Base-by-base conservation (phyloP, 768 basidiomycete species). In the Mycena leptocephala region DNA sequence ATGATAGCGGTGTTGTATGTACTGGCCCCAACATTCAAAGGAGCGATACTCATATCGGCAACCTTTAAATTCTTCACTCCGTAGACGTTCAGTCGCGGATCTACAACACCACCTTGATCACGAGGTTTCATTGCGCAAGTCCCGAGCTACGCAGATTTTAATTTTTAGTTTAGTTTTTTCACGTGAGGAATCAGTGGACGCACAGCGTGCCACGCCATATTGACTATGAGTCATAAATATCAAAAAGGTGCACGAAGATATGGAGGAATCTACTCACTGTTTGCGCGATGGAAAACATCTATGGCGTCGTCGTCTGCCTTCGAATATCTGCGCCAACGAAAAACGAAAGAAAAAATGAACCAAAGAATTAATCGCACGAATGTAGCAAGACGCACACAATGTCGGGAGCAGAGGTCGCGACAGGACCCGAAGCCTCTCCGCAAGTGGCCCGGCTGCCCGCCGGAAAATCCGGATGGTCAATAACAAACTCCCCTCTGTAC, bases 61-160 rank as follows among this genome's bases (percentile, higher is more conserved):
- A 91, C 86, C 72, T 90, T 88, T 28, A 91, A 80, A 32, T 85
- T 85, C 46, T 76, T 59, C 0, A 86, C 83, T 0, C 87, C 88
- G 64, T 91, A 90, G 16, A 91, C 89, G 69, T 86, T 86, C 39
- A 90, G 76, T 8, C 78, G 76, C 46, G 84, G 20, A 70, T 91
- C 88, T 35, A 91, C 89, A 32, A 90, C 90, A 9, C 89, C 89
- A 9, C 82, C 84, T 48, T 85, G n/a, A n/a, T n/a, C 82, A 39
- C 85, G 85, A 5, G 88, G 85, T 65, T 88, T 88, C 89, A 90
- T 89, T 8, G 87, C 85, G 69, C 87, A 89, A 0, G 90, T 90
- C 18, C 89, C 90, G 14, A 90, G 83, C 88, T 89, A 62, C 1
- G 7, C 5, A 26, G 26, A 26, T 48, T 7, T 10, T 33, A 26